phyloP scores from a whole-genome alignment of 225 moss, liverwort and hornwort species.

The Neckera pumila region DNA sequence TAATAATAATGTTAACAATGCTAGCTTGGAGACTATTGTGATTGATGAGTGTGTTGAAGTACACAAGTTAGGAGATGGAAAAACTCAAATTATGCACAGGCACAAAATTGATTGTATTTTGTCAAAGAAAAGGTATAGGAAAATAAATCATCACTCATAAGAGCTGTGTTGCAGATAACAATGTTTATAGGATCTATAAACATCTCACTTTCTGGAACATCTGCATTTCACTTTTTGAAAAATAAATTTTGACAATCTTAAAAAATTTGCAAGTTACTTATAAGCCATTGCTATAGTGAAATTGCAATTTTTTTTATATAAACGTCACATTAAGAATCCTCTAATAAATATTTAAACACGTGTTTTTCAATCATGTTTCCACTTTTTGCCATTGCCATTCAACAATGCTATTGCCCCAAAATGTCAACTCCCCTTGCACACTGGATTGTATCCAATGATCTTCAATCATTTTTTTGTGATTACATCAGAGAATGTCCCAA shows the following conservation, averaged over 20 bases:
- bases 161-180: background rate
- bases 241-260: no score
- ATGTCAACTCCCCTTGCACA: background rate
- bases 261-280: background rate
- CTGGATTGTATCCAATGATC: background rate
- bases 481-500: background rate
- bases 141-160: background rate
- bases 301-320: background rate
- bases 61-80: background rate
- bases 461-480: background rate
- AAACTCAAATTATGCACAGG: accelerated
- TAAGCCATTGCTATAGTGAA: background rate
- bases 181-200: background rate
- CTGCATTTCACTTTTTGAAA: background rate
- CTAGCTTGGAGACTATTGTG: no score
- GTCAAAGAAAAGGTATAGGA: background rate
- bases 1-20: background rate
- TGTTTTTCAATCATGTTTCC: background rate
- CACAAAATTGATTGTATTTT: no score
- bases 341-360: background rate
- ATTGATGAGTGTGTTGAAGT: background rate
- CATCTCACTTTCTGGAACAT: accelerated
- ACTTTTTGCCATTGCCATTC: background rate
- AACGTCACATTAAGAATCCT: background rate
- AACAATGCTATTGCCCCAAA: background rate